Conservation (phyloP, 2,329 filamentous ascomycete genomes). For the Septoria linicola region DNA sequence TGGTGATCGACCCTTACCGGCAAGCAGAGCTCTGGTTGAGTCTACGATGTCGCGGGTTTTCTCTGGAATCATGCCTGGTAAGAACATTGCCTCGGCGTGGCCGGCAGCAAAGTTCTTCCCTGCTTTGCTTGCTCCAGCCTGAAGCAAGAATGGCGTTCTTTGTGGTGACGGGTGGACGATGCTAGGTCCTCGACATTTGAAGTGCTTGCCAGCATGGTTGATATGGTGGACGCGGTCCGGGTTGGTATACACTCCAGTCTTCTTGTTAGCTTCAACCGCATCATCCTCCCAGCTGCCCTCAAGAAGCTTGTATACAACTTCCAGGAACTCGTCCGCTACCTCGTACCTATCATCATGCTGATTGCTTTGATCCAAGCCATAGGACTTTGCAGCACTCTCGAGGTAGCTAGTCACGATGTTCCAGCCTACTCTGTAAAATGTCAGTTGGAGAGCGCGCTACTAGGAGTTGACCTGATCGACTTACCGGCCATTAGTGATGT, state of each 20-base stretch:
- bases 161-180: constrained; percentile 58
- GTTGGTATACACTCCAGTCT: constrained; percentile 59
- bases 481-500: constrained; percentile 38
- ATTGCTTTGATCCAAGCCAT: constrained; percentile 47
- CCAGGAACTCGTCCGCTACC: constrained; percentile 49
- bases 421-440: constrained; percentile 44
- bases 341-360: constrained; percentile 52
- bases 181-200: constrained; percentile 46
- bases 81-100: constrained; percentile 49
- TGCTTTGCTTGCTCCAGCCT: constrained; percentile 49
- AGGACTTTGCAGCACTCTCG: constrained; percentile 50
- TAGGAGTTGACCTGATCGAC: no score
- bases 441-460: no score
- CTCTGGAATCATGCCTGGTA: constrained; percentile 47
- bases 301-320: constrained; percentile 35
- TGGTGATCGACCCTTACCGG: constrained; percentile 42
- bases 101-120: constrained; percentile 49
- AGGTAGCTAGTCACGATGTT: constrained; percentile 54
- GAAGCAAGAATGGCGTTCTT: constrained; percentile 57
- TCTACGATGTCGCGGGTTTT: constrained; percentile 45
- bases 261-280: constrained; percentile 51
- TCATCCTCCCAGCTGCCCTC: constrained; percentile 35
- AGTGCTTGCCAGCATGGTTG: constrained; percentile 40
- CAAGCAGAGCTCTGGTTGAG: constrained; percentile 43
- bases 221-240: constrained; percentile 58